phyloP scores from a whole-genome alignment of 345 rosid genomes.

The Psidium guajava region DNA sequence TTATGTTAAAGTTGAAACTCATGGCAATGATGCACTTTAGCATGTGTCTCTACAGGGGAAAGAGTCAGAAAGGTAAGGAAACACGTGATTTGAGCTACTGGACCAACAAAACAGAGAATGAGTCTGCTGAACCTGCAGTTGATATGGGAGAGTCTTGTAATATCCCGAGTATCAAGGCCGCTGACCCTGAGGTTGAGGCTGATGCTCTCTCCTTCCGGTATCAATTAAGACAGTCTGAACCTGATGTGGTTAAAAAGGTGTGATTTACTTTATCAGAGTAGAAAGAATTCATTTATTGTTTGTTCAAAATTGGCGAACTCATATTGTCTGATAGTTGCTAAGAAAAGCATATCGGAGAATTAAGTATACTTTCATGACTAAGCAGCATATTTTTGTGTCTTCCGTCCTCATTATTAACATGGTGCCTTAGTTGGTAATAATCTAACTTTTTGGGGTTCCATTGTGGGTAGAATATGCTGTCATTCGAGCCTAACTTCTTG shows the following conservation, averaged over 20 bases:
- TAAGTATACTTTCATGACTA: neutral
- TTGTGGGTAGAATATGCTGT: neutral
- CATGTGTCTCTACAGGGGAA: constrained; percentile 28
- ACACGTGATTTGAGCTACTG: constrained; percentile 27
- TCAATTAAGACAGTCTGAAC: constrained; percentile 24
- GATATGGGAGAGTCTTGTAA: constrained; percentile 26
- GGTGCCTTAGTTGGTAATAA: neutral
- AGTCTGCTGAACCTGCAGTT: constrained; percentile 26
- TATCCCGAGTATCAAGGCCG: constrained; percentile 23
- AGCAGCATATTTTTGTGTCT: neutral
- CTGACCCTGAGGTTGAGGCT: constrained; percentile 32
- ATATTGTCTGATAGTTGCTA: neutral
- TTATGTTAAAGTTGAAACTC: neutral
- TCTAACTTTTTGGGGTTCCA: neutral
- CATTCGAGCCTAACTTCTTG: neutral
- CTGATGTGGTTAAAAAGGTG: constrained; percentile 36
- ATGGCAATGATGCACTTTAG: constrained; percentile 1
- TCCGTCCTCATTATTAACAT: neutral
- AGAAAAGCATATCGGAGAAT: neutral
- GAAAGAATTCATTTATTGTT: neutral
- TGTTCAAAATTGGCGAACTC: neutral
- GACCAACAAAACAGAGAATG: constrained; percentile 33
- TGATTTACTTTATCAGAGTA: neutral
- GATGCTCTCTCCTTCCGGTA: constrained; percentile 23
- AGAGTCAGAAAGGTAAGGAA: constrained; percentile 32